Conservation (phyloP, 306 rosid species). For the Gastrolobium villosum region DNA sequence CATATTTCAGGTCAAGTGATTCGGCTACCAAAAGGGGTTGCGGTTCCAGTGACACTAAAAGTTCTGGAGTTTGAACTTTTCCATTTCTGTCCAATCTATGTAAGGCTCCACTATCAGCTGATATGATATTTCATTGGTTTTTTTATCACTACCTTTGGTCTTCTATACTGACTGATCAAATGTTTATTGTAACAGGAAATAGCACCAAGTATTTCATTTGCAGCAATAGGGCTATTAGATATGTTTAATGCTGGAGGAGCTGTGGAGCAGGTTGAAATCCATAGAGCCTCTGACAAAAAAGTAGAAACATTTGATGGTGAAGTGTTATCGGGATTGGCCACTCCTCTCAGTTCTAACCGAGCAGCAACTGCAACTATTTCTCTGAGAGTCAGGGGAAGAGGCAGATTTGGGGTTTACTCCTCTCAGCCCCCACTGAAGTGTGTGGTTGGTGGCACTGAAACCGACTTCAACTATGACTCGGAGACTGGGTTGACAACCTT, state of each 20-base stretch:
- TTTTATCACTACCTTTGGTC: not conserved
- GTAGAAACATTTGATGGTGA: constrained; percentile 62
- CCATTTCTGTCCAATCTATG: constrained; percentile 88
- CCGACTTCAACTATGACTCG: constrained; percentile 57
- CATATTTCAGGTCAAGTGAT: constrained; percentile 72
- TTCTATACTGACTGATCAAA: constrained; percentile 9
- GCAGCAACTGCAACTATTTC: constrained; percentile 58
- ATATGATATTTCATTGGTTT: not conserved
- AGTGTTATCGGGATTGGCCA: constrained; percentile 53
- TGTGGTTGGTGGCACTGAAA: constrained; percentile 55
- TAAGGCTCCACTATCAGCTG: constrained; percentile 30
- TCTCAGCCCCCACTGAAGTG: constrained; percentile 74
- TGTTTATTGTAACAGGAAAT: constrained; percentile 61
- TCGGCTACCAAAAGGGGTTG: constrained; percentile 81
- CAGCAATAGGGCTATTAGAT: constrained; percentile 85
- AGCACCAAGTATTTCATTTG: constrained; percentile 66
- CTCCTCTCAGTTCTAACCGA: constrained; percentile 54
- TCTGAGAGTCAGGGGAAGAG: constrained; percentile 76
- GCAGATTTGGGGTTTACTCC: constrained; percentile 79
- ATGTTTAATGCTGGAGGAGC: constrained; percentile 91
- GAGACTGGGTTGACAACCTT: constrained; percentile 71
- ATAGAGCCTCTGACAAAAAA: constrained; percentile 46
- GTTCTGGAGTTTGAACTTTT: constrained; percentile 89
- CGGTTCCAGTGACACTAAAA: constrained; percentile 79
- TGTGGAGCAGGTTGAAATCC: constrained; percentile 67